A percentile compares a stretch with the other conserved stretches of the same genome.
Evolutionary conservation across 228 moss, liverwort and hornwort species (phyloP).

Genomic region (Sphagnum magellanicum): DNA sequence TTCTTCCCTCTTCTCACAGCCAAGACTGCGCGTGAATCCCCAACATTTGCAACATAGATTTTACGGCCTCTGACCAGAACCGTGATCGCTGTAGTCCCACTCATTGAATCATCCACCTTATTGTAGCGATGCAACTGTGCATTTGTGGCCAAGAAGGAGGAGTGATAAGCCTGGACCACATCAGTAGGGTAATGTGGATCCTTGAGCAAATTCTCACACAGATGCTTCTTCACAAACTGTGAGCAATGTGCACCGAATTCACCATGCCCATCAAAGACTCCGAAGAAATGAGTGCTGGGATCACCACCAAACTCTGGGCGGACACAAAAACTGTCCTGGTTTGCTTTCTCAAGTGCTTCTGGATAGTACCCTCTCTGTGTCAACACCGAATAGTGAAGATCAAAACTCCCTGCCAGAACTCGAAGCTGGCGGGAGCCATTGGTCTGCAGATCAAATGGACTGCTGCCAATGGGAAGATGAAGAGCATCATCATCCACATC

Average conservation of each 20-base stretch:
- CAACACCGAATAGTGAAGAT: conserved; percentile 76
- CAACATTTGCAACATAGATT: conserved; percentile 91
- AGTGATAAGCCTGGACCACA: conserved; percentile 85
- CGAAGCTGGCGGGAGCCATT: conserved; percentile 70
- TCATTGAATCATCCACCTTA: conserved; percentile 92
- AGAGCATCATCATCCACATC: conserved; percentile 6
- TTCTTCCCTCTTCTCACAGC: conserved; percentile 76
- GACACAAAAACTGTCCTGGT: conserved; percentile 84
- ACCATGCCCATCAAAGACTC: conserved; percentile 94
- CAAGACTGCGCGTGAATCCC: conserved; percentile 87
- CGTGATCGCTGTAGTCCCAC: conserved; percentile 91
- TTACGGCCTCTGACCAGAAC: conserved; percentile 78
- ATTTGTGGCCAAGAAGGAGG: conserved; percentile 76
- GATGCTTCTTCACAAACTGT: conserved; percentile 72
- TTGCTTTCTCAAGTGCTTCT: conserved; percentile 84
- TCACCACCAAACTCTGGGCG: conserved; percentile 75
- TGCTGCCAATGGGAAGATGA: conserved; percentile 4
- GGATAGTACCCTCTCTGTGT: conserved; percentile 95
- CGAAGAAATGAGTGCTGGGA: conserved; percentile 81
- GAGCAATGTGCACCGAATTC: conserved; percentile 93
- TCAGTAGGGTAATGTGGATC: conserved; percentile 80
- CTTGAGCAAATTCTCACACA: conserved; percentile 69
- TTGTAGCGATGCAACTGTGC: conserved; percentile 74
- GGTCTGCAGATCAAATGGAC: conserved; percentile 42
- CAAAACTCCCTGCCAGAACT: conserved; percentile 58